Conservation (phyloP, 441 rosid species). For the Lepidium campestre region DNA sequence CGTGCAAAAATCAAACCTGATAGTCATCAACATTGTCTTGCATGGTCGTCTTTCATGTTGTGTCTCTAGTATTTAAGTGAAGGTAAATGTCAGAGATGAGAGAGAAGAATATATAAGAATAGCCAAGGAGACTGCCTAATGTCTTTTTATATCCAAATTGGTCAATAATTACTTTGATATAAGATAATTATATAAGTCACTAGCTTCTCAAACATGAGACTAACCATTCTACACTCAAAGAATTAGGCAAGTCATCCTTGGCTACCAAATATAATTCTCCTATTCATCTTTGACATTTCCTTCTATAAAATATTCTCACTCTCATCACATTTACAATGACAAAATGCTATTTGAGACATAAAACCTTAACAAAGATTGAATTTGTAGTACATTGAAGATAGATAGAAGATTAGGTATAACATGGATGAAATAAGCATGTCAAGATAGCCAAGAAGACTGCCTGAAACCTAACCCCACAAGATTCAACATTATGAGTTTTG, state of each 20-base stretch:
- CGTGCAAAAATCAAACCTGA: neutral
- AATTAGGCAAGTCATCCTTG: slow-evolving; percentile 31
- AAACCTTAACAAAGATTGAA: neutral
- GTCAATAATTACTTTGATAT: neutral
- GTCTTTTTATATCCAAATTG: slow-evolving; percentile 2
- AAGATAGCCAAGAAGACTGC: slow-evolving; percentile 33
- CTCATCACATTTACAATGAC: neutral
- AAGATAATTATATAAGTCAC: neutral
- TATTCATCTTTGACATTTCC: slow-evolving; percentile 24
- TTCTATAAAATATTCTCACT: neutral
- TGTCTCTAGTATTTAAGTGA: neutral
- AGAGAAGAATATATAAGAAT: slow-evolving; percentile 21
- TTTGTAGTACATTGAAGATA: neutral
- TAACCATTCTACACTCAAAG: slow-evolving; percentile 7
- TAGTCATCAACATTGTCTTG: slow-evolving; percentile 1
- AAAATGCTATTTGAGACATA: neutral
- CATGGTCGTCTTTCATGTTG: neutral
- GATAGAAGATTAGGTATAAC: slow-evolving; percentile 7
- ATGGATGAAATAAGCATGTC: slow-evolving; percentile 21
- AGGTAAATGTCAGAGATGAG: slow-evolving; percentile 23
- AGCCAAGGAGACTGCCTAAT: slow-evolving; percentile 30
- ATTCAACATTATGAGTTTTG: slow-evolving; percentile 7
- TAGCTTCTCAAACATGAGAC: neutral
- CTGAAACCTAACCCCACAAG: slow-evolving; percentile 24
- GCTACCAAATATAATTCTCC: slow-evolving; percentile 27